Evolutionary conservation across 148 eudicot species (phyloP), one percentile per base, ranked within the genome.

Genomic region (Agrostemma githago): DNA sequence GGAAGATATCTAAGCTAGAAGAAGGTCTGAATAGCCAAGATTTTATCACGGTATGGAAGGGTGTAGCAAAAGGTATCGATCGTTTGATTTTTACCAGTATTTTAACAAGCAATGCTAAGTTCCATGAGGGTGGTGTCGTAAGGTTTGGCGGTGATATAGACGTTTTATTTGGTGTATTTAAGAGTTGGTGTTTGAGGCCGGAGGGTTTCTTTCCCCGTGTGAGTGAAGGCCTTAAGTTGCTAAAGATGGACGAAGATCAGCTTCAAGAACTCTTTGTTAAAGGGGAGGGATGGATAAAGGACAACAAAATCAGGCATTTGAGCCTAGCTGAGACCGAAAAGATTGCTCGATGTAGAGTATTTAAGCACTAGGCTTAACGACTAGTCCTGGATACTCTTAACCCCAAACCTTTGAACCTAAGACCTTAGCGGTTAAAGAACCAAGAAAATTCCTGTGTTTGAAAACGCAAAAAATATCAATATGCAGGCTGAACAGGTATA

Each of bases 151-250:
- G 80, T 61, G 99, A 95, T 77, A 71, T 92, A 85, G 78, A 81
- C 21, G 88, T 90, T 79, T 75, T 95, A 61, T 92, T 82, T 60
- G 96, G 97, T 66, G 83, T 90, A 10, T 95, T 95, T 72, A 83
- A 87, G 38, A 78, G 90, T 43, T 92, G 96, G 99, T 95, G 99
- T 85, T 79, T 95, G 85, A 89, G 97, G 84, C 96, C 99, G 1
- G 92, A 92, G 86, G 91, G 96, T 34, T 95, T 90, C 85, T 92
- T 95, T 83, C 96, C 99, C 5, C 78, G 83, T 74, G 53, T 85
- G 8, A 87, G 82, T 38, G 96, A 92, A 71, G 87, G 91, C 72
- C 76, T 90, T 61, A 92, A 83, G 83, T 60, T 92, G 73, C 80
- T 95, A 74, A 95, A 83, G 79, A 83, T 86, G 90, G 91, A 73